Percentiles rank a stretch among this genome's conserved stretches.
These are phyloP conservation scores for Penicillium canariense DNA, from an alignment of 495 filamentous ascomycete genomes.

Conservation along the genomic window DNA sequence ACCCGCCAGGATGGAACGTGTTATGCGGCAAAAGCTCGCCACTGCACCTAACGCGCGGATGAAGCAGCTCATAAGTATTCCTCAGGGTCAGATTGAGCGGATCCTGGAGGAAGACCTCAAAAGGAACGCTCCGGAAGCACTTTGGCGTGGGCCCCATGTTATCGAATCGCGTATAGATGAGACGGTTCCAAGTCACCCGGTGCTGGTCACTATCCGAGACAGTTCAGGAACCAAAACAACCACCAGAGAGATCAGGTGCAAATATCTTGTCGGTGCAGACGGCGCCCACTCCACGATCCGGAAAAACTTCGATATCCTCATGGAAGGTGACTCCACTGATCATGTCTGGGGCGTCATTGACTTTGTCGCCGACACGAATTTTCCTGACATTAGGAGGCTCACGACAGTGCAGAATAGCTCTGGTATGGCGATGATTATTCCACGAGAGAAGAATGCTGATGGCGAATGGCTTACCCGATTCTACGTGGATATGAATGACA, in stretches of 20 bases:
- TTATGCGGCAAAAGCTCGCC: too few species aligned
- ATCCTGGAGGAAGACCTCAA: slow-evolving; percentile 26
- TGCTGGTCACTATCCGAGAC: slow-evolving; percentile 2
- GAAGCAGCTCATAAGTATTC: too few species aligned
- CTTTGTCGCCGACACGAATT: slow-evolving; percentile 34
- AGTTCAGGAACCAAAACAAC: neutral
- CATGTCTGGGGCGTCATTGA: slow-evolving; percentile 43
- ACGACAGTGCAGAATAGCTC: slow-evolving; percentile 31
- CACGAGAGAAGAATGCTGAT: slow-evolving; percentile 26
- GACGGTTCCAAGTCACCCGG: neutral
- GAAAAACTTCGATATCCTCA: slow-evolving; percentile 38
- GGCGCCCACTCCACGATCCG: slow-evolving; percentile 29
- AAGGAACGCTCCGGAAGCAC: slow-evolving; percentile 14
- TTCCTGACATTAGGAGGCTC: slow-evolving; percentile 36
- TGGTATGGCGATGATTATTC: slow-evolving; percentile 34
- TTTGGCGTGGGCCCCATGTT: slow-evolving; percentile 7
- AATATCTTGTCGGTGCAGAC: slow-evolving; percentile 31
- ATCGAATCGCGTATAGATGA: slow-evolving; percentile 9
- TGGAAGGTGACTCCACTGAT: slow-evolving; percentile 41
- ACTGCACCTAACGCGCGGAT: too few species aligned
- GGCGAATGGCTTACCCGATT: slow-evolving; percentile 56
- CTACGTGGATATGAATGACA: slow-evolving; percentile 47
- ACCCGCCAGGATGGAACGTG: too few species aligned
- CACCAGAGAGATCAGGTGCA: slow-evolving; percentile 9
- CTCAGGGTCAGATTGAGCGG: slow-evolving; percentile 29